Conservation (phyloP, 192 early-diverging fungal genomes). For the Backusella psychrophila region DNA sequence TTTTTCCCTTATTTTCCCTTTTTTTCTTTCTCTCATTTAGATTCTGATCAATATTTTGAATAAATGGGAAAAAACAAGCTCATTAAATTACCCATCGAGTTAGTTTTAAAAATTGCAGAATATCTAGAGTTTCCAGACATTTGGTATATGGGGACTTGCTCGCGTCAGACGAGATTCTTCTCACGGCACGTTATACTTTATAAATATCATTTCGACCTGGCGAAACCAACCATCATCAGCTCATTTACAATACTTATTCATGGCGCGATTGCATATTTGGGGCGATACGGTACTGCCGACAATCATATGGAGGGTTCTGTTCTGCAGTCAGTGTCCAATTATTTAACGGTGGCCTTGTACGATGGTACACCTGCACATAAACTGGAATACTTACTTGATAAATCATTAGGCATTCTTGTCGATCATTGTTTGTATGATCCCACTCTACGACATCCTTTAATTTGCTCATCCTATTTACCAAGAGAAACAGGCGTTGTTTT, state of each 20-base stretch:
- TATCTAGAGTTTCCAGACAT: constrained; percentile 6
- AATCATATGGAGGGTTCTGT: neutral
- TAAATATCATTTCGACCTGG: constrained; percentile 3
- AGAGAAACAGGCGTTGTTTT: neutral
- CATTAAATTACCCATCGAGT: constrained; percentile 10
- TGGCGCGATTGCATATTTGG: constrained; percentile 12
- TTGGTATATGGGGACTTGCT: constrained; percentile 18
- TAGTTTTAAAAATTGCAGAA: constrained; percentile 3
- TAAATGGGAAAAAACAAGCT: neutral
- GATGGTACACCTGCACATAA: neutral
- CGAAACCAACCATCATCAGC: constrained; percentile 5
- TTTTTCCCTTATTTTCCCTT: neutral
- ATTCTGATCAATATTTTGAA: neutral
- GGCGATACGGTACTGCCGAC: neutral
- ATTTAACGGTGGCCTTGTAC: neutral
- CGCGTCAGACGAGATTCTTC: neutral
- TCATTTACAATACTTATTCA: constrained; percentile 10
- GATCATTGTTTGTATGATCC: constrained; percentile 10
- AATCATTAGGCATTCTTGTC: constrained; percentile 8
- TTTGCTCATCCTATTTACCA: neutral
- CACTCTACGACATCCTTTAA: neutral
- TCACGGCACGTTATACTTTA: neutral
- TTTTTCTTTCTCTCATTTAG: neutral
- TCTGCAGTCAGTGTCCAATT: constrained; percentile 1
- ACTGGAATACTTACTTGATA: constrained; percentile 14